Evolutionary conservation across 225 moss, liverwort and hornwort genomes (phyloP).

Genomic region (Thuidium tamariscinum): DNA sequence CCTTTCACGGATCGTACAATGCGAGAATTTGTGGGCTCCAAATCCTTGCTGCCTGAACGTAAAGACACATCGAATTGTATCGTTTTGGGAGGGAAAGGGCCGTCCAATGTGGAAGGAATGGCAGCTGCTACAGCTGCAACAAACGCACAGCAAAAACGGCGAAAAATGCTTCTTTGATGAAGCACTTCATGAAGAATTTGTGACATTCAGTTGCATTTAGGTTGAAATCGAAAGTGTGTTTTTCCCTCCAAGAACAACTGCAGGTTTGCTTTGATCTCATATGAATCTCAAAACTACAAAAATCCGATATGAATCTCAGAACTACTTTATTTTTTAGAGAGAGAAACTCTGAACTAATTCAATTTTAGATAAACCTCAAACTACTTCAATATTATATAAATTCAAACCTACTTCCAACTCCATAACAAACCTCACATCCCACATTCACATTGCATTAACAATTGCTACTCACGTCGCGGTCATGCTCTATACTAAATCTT

Average conservation of each 20-base stretch:
- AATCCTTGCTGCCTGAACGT: constrained; percentile 41
- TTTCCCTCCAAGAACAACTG: not conserved
- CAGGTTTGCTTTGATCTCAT: not conserved
- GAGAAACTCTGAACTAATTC: no score
- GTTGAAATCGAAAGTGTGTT: no score
- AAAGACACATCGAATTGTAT: constrained; percentile 36
- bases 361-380: not conserved
- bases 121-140: not conserved
- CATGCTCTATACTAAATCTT: not conserved
- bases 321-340: no score
- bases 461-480: no score
- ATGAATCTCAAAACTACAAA: no score
- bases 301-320: not conserved
- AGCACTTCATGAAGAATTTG: not conserved
- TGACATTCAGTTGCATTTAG: not conserved
- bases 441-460: not conserved
- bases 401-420: no score
- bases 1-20: constrained; percentile 22
- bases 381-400: no score
- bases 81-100: constrained; percentile 39
- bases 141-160: not conserved
- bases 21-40: constrained; percentile 31
- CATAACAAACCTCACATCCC: no score
- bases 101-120: constrained; percentile 44
- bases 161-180: not conserved